phyloP scores from a whole-genome alignment of 805 yeast genomes.

The Candida ascalaphidarum region DNA sequence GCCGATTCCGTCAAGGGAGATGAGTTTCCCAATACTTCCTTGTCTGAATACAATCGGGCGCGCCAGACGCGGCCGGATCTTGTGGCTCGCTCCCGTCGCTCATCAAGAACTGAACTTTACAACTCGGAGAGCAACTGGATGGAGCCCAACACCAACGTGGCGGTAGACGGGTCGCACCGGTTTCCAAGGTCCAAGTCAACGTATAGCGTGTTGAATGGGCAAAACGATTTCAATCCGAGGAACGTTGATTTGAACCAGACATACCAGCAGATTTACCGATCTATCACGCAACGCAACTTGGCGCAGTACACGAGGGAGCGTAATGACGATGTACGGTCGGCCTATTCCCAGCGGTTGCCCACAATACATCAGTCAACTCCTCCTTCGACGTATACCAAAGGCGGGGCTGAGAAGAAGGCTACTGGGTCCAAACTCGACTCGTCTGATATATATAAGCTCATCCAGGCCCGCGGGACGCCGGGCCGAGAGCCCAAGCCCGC shows the following conservation, averaged over 20 bases:
- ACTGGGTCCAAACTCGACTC: conserved; percentile 4
- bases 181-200: conserved; percentile 14
- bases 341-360: conserved; percentile 9
- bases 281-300: conserved; percentile 26
- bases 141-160: conserved; percentile 30
- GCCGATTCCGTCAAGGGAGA: no score
- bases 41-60: conserved; percentile 24
- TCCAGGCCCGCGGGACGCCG: background rate
- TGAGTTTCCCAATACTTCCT: conserved; percentile 25
- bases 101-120: conserved; percentile 33
- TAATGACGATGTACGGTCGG: no score
- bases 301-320: conserved; percentile 8
- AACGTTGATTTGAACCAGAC: conserved; percentile 18
- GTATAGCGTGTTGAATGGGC: conserved; percentile 8
- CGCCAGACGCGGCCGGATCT: no score
- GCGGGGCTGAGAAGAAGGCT: background rate
- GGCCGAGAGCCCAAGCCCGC: conserved; percentile 1
- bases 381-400: no score
- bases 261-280: conserved; percentile 25
- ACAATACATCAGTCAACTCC: no score
- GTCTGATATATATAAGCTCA: background rate
- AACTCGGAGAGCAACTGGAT: conserved; percentile 43
- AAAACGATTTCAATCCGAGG: conserved; percentile 14
- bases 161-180: conserved; percentile 1
- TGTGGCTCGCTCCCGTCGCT: conserved; percentile 20